Evolutionary conservation across 2,329 filamentous ascomycete species (phyloP).

Genomic region (Aspergillus ochraceoroseus): DNA sequence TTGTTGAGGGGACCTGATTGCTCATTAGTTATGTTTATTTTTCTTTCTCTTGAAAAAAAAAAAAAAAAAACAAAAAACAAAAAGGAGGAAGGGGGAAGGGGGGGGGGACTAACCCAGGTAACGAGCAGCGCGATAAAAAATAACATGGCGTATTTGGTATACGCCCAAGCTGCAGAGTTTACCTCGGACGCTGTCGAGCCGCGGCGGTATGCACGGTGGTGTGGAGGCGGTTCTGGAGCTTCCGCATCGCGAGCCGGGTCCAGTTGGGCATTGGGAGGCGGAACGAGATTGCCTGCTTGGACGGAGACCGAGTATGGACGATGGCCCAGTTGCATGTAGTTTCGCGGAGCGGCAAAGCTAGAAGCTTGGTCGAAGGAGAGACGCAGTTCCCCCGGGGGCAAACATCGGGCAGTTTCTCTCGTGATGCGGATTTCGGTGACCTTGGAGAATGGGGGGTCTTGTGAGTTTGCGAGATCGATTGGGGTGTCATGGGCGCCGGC

Average conservation of each 20-base stretch:
- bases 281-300: constrained; percentile 22
- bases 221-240: neutral
- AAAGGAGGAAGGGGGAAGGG: neutral
- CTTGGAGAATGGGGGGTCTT: constrained; percentile 44
- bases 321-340: constrained; percentile 12
- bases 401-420: constrained; percentile 43
- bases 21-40: neutral
- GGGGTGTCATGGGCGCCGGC: constrained; percentile 49
- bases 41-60: neutral
- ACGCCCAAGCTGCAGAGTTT: constrained; percentile 38
- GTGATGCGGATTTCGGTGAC: constrained; percentile 63
- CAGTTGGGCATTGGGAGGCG: constrained; percentile 4
- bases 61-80: neutral
- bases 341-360: constrained; percentile 3
- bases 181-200: constrained; percentile 23
- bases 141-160: constrained; percentile 39
- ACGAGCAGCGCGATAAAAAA: constrained; percentile 42
- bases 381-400: neutral
- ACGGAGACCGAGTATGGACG: constrained; percentile 34
- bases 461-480: constrained; percentile 43
- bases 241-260: constrained; percentile 9
- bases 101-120: constrained; percentile 34
- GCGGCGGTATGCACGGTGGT: neutral
- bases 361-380: neutral
- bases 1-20: constrained; percentile 61